These are phyloP conservation scores for Tinospora cordifolia DNA, from an alignment of 164 flowering plant species.

Conservation along the genomic window DNA sequence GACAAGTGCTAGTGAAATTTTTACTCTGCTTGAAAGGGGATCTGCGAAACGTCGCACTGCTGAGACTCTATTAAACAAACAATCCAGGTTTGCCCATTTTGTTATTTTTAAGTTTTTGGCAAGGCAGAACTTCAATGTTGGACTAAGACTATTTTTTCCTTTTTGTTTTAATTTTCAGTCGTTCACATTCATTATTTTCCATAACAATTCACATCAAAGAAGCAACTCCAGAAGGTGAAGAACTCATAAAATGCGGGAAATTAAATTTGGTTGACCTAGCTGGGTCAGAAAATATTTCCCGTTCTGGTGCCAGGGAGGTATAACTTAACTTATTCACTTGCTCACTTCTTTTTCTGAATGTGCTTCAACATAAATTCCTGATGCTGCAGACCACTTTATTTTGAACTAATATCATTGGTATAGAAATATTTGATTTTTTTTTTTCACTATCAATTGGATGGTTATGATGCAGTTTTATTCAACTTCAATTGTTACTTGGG, in stretches of 20 bases:
- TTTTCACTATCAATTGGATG: too few species aligned
- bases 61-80: too few species aligned
- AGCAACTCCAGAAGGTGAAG: slow-evolving; percentile 95
- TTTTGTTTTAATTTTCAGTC: too few species aligned
- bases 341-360: background rate
- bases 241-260: slow-evolving; percentile 95
- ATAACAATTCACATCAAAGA: slow-evolving; percentile 96
- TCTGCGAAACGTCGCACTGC: too few species aligned
- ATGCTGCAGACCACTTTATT: background rate
- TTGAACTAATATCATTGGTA: background rate
- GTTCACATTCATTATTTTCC: slow-evolving; percentile 91
- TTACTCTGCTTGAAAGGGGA: too few species aligned
- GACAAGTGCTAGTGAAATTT: too few species aligned
- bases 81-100: too few species aligned
- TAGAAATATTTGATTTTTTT: too few species aligned
- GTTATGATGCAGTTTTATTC: background rate
- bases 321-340: background rate
- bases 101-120: too few species aligned
- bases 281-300: slow-evolving; percentile 95
- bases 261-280: slow-evolving; percentile 95
- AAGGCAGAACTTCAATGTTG: too few species aligned
- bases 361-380: background rate
- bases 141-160: too few species aligned
- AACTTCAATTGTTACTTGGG: background rate
- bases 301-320: slow-evolving; percentile 99